Evolutionary conservation across 805 yeast genomes (phyloP), one percentile per base, ranked within the genome.

Genomic region (Myxozyma mucilagina): DNA sequence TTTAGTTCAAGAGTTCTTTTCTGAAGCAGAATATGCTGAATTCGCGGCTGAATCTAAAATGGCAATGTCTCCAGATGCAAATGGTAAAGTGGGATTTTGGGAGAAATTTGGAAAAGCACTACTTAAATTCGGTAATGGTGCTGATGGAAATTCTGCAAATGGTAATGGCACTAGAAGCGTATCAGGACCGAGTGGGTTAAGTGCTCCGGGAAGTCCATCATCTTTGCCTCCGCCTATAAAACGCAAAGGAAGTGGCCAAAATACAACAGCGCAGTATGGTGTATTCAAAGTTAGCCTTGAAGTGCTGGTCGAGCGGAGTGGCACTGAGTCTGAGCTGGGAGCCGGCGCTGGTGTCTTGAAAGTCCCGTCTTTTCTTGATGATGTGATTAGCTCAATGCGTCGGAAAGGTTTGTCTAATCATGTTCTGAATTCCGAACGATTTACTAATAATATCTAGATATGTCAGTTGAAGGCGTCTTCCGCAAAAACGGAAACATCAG

Each of bases 401-500:
- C 93, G 87, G 61, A 90, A 89, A 79, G 98, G 94, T 63, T 84
- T 93, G 87, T 89, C 97, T 16, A 9, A 20, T 3, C 38, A 36
- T 18, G 20, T 31, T 16, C 31, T 14, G 32, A 36, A 18, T 18
- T 13, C 11, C 16, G 53, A 35, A 32, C 41, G 11, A 4, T 20
- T 13, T 7, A 38, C 38, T 35, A 34, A 49, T 24, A n/a, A 11
- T 36, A 18, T 31, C 32, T 29, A 62, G 68, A 65, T 50, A 85
- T 94, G 87, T 89, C 97, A 2, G 91, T 76, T 9, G 99, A 94
- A 74, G 99, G 99, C 61, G 87, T 94, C 4, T 94, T 94, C 81
- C 84, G 99, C 69, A 87, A 92, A 71, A 94, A 94, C 72, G 99
- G 99, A 70, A 94, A 94, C 72, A 92, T 94, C 70, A 85, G 91